Percentiles rank a stretch among this genome's conserved stretches.
Evolutionary conservation across 2,329 filamentous ascomycete genomes (phyloP).

Genomic region (Chaetomium strumarium): DNA sequence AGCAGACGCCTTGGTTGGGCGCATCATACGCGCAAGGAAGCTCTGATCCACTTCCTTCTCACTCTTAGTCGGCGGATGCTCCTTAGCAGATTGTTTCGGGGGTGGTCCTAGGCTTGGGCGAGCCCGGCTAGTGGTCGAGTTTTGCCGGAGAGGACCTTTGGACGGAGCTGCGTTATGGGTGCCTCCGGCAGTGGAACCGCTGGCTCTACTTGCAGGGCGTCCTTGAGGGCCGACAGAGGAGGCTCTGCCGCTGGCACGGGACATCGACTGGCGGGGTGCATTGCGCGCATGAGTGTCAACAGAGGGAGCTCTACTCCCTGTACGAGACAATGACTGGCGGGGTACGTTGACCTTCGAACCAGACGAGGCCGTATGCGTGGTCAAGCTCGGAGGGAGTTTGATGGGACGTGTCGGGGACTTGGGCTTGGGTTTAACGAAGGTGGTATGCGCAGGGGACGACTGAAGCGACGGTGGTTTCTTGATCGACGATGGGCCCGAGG

Average conservation of each 20-base stretch:
- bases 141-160: conserved; percentile 39
- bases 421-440: conserved; percentile 52
- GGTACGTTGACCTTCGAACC: conserved; percentile 49
- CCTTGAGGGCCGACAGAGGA: conserved; percentile 30
- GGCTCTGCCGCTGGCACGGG: conserved; percentile 35
- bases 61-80: conserved; percentile 42
- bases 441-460: conserved; percentile 35
- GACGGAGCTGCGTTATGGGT: conserved; percentile 22
- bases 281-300: conserved; percentile 25
- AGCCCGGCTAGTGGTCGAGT: conserved; percentile 39
- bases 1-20: conserved; percentile 64
- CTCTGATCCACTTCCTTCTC: conserved; percentile 57
- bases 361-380: conserved; percentile 64
- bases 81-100: conserved; percentile 50
- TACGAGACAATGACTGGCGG: conserved; percentile 38
- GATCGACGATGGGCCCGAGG: conserved; percentile 29
- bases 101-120: conserved; percentile 53
- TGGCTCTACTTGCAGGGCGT: conserved; percentile 44
- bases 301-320: conserved; percentile 33
- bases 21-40: conserved; percentile 77
- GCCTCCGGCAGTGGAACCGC: conserved; percentile 29
- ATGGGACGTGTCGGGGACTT: conserved; percentile 66
- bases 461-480: conserved; percentile 43
- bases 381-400: conserved; percentile 60
- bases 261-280: conserved; percentile 36